Evolutionary conservation across 331 rosid genomes (phyloP).

Genomic region (Dryas integrifolia): DNA sequence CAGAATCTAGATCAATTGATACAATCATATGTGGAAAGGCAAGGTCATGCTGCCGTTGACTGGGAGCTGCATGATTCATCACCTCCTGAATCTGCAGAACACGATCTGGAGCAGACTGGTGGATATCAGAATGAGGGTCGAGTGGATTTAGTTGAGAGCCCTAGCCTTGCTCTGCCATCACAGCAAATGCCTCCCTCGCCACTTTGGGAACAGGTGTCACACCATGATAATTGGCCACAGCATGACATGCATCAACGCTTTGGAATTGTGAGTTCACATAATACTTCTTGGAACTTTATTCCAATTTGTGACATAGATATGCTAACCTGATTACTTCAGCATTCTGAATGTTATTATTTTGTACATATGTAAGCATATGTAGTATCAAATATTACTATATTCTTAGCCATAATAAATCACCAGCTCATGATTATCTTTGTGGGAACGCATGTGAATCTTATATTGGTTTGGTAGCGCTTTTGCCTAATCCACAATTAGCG

Average conservation of each 20-base stretch:
- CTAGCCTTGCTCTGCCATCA: conserved; percentile 44
- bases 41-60: conserved; percentile 57
- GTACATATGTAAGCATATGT: background rate
- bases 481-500: background rate
- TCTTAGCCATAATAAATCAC: background rate
- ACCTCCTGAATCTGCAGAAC: conserved; percentile 56
- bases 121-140: conserved; percentile 45
- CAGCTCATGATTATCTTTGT: background rate
- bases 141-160: conserved; percentile 42
- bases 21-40: conserved; percentile 93
- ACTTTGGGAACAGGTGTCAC: conserved; percentile 68
- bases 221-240: conserved; percentile 65
- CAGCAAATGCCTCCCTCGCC: conserved; percentile 59
- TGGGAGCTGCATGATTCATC: conserved; percentile 71
- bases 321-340: background rate
- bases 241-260: conserved; percentile 63
- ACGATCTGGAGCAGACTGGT: conserved; percentile 47
- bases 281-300: background rate
- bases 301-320: background rate
- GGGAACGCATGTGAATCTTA: background rate
- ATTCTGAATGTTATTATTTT: background rate
- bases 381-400: too few relatives aligned
- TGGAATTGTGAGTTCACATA: conserved; percentile 58
- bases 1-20: conserved; percentile 88
- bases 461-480: too few relatives aligned